Percentiles rank a stretch among this genome's conserved stretches.
phyloP scores from a whole-genome alignment of 306 rosid species.

The Vigna angularis region DNA sequence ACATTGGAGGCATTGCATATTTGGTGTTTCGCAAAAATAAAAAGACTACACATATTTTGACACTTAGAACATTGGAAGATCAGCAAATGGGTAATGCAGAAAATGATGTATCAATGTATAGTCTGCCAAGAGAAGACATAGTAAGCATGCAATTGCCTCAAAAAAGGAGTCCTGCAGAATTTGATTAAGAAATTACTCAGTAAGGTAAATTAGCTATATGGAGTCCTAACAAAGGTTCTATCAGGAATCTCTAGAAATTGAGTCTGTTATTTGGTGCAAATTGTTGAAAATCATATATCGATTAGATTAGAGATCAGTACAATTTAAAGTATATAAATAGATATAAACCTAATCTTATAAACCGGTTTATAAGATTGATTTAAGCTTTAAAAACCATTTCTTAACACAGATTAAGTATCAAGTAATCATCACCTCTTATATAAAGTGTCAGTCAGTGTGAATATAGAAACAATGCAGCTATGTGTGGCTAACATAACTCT shows the following conservation, averaged over 20 bases:
- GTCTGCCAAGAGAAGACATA: conserved; percentile 67
- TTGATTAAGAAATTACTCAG: conserved; percentile 43
- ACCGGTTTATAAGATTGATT: no score
- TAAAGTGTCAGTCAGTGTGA: background rate
- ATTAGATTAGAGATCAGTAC: no score
- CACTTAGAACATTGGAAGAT: conserved; percentile 56
- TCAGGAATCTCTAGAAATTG: conserved; percentile 13
- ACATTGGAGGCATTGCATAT: conserved; percentile 72
- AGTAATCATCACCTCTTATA: background rate
- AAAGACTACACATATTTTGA: conserved; percentile 52
- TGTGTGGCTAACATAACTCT: background rate
- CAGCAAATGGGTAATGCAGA: conserved; percentile 46
- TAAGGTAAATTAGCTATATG: background rate
- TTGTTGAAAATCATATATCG: no score
- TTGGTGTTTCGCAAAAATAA: conserved; percentile 68
- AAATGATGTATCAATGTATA: conserved; percentile 46
- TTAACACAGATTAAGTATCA: background rate
- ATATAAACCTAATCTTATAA: accelerated
- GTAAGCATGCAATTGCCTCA: conserved; percentile 83
- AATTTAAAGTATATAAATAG: no score
- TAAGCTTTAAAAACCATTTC: no score
- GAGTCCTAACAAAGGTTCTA: conserved; percentile 17
- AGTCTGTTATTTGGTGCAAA: background rate
- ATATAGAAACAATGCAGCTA: background rate
- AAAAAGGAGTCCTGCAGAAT: conserved; percentile 47